Percentiles rank a stretch among this genome's conserved stretches.
Evolutionary conservation across 129 eudicot species (phyloP).

Genomic region (Tagetes patula): DNA sequence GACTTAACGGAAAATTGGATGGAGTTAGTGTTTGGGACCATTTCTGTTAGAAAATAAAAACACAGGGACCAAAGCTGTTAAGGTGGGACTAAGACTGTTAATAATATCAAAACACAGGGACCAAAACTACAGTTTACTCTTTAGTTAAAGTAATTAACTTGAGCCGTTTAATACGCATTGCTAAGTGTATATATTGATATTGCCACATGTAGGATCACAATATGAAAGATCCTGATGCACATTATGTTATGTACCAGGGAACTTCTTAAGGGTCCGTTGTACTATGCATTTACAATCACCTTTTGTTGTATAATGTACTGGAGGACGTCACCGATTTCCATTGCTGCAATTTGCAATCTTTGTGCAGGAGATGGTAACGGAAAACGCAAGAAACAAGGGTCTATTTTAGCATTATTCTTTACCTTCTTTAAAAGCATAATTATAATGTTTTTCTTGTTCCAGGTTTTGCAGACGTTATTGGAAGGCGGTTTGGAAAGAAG

Average conservation of each 20-base stretch:
- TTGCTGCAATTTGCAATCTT: slow-evolving; percentile 83
- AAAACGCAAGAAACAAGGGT: background rate
- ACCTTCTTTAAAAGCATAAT: background rate
- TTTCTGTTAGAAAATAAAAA: too few relatives aligned
- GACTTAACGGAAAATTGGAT: too few relatives aligned
- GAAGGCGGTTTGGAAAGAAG: slow-evolving; percentile 67
- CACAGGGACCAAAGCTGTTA: too few relatives aligned
- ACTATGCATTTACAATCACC: slow-evolving; percentile 71
- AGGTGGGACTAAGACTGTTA: too few relatives aligned
- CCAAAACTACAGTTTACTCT: too few relatives aligned
- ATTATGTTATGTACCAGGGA: slow-evolving; percentile 52
- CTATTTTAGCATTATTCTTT: background rate
- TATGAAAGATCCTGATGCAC: slow-evolving; percentile 2
- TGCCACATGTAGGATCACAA: background rate
- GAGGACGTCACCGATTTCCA: slow-evolving; percentile 80
- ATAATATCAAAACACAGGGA: too few relatives aligned
- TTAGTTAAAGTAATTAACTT: background rate
- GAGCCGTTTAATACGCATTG: background rate
- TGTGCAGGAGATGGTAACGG: slow-evolving; percentile 89
- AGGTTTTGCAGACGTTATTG: slow-evolving; percentile 88
- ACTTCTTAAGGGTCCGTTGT: slow-evolving; percentile 74
- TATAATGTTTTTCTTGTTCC: slow-evolving; percentile 7
- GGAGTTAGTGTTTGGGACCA: too few relatives aligned
- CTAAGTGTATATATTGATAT: background rate
- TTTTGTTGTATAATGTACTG: slow-evolving; percentile 61